Base-by-base conservation (phyloP, 1,284 basidiomycete genomes). In the Porogramme epimiltina region DNA sequence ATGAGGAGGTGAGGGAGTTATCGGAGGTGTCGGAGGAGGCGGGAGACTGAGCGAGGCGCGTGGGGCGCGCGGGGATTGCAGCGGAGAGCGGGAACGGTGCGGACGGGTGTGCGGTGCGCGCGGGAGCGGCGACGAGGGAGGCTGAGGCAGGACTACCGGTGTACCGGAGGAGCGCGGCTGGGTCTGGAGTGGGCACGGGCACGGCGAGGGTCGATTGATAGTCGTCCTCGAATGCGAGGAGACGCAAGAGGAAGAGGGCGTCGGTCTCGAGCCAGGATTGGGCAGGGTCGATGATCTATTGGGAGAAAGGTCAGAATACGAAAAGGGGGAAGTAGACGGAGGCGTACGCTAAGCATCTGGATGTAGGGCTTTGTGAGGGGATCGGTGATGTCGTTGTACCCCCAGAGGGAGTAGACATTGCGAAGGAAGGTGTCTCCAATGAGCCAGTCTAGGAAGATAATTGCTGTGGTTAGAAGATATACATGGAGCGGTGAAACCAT, bases 391-490 rank as follows among this genome's bases (percentile, higher is more conserved):
- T 54, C 54, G 19, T 60, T 60, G 37, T 49, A 59, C 43, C 58
- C 46, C 42, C 39, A 64, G 6, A 60, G 37, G 18, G 43, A 39
- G 42, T 64, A 64, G 4, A 56, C 60, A 44, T 61, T 64, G 6
- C 62, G 54, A 26, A 61, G 31, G 55, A 64, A 64, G 3, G 56
- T 47, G 43, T 55, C 60, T 1, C 62, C 62, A 38, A 64, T 38
- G 11, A 60, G 45, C 19, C 49, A 47, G 25, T 55, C 52, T 52
- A 13, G 2, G 10, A 19, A 23, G 8, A 37, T 9, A 25, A n/a
- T n/a, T 31, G 6, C 28, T 31, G 8, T 13, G 1, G 8, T 34
- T 1, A 34, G 38, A 19, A 42, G 20, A 31, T 5, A 9, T 41
- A 43, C 25, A 18, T 2, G 16, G n/a, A 5, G 4, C 3, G 19